A percentile compares a stretch with the other conserved stretches of the same genome.
These are phyloP conservation scores for Aspergillus steynii DNA, from an alignment of 495 filamentous ascomycete genomes.

Conservation along the genomic window DNA sequence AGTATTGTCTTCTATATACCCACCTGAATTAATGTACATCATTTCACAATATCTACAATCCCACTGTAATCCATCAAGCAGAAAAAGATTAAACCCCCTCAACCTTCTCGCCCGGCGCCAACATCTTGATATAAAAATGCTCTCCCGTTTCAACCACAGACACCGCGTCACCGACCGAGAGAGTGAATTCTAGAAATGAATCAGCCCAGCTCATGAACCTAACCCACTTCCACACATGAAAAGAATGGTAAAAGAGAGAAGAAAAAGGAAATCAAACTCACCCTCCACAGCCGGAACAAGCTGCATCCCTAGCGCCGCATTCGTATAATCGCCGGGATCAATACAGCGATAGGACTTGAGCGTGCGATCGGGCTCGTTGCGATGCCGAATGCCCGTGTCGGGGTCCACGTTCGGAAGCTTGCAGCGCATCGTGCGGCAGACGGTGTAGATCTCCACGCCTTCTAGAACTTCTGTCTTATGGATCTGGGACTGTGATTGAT, in stretches of 20 bases:
- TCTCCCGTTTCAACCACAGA: conserved; percentile 60
- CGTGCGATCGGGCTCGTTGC: conserved; percentile 70
- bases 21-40: too few relatives aligned
- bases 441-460: conserved; percentile 51
- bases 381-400: conserved; percentile 67
- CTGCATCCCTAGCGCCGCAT: conserved; percentile 84
- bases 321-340: conserved; percentile 67
- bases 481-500: neutral
- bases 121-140: conserved; percentile 61
- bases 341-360: conserved; percentile 69
- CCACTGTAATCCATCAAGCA: neutral
- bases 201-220: conserved; percentile 4
- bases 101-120: conserved; percentile 40
- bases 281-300: conserved; percentile 58
- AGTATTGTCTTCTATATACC: too few relatives aligned
- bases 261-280: conserved; percentile 11
- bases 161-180: conserved; percentile 63
- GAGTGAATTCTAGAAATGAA: conserved; percentile 30
- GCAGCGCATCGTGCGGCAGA: conserved; percentile 76
- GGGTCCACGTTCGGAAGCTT: conserved; percentile 83
- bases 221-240: neutral
- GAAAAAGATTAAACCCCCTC: conserved; percentile 31
- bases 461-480: neutral
- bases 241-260: neutral
- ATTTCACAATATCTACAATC: neutral